These are phyloP conservation scores for Epicoccum sorghinum DNA, from an alignment of 2,329 filamentous ascomycete genomes.

Conservation along the genomic window DNA sequence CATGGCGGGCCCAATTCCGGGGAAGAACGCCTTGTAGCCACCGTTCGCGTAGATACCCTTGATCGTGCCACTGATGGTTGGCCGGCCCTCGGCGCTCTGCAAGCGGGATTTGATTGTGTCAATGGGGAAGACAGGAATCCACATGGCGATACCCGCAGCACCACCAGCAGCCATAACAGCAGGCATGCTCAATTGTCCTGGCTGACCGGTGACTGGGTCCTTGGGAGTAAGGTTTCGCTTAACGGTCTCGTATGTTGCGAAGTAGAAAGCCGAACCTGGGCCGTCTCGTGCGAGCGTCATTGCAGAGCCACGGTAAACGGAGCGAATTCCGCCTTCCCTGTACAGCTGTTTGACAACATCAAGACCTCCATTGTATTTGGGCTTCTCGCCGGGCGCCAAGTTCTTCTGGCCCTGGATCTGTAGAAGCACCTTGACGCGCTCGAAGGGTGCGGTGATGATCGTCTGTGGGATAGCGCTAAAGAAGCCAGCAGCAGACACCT, in stretches of 20 bases:
- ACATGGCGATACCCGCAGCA: slow-evolving; percentile 95
- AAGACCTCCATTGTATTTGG: slow-evolving; percentile 82
- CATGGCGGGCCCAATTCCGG: slow-evolving; percentile 90
- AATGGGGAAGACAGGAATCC: slow-evolving; percentile 97
- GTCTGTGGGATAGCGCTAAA: slow-evolving; percentile 97
- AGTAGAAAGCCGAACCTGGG: slow-evolving; percentile 92
- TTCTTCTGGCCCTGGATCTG: slow-evolving; percentile 94
- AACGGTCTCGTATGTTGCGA: slow-evolving; percentile 95
- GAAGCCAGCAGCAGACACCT: slow-evolving; percentile 90
- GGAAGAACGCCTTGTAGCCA: slow-evolving; percentile 93
- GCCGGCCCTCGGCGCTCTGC: slow-evolving; percentile 87
- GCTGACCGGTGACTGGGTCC: slow-evolving; percentile 71
- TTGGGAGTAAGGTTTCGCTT: slow-evolving; percentile 86
- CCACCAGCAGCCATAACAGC: slow-evolving; percentile 88
- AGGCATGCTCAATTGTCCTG: slow-evolving; percentile 78
- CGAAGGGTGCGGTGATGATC: slow-evolving; percentile 96
- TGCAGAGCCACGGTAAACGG: slow-evolving; percentile 86
- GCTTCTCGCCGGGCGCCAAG: slow-evolving; percentile 86
- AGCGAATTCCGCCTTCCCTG: slow-evolving; percentile 84
- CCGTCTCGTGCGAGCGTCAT: slow-evolving; percentile 95
- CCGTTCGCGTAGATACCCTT: slow-evolving; percentile 81
- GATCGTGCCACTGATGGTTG: slow-evolving; percentile 80
- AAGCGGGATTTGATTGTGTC: slow-evolving; percentile 95
- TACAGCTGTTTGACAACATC: slow-evolving; percentile 96
- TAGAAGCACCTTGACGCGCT: slow-evolving; percentile 97